phyloP scores from a whole-genome alignment of 1,284 basidiomycete species.

The Rhizoctonia solani region DNA sequence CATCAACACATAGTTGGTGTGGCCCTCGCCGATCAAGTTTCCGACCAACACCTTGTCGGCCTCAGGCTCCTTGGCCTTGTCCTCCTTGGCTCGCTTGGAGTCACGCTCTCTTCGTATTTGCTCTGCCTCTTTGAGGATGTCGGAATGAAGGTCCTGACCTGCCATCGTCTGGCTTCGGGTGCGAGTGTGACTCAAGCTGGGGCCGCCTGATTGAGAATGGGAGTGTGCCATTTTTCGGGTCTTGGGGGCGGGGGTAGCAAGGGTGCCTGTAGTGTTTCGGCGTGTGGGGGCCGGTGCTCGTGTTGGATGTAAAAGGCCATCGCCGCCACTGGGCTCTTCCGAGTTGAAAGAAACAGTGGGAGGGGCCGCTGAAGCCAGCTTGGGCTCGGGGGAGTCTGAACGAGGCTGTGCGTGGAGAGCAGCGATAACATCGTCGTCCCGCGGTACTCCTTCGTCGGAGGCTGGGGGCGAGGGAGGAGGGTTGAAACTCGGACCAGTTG shows the following conservation, averaged over 20 bases:
- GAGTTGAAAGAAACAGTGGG: slow-evolving; percentile 22
- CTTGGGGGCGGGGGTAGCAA: background rate
- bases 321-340: background rate
- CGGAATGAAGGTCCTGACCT: slow-evolving; percentile 50
- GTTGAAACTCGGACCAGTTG: slow-evolving; percentile 16
- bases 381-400: slow-evolving; percentile 5
- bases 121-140: slow-evolving; percentile 83
- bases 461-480: slow-evolving; percentile 25
- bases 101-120: slow-evolving; percentile 76
- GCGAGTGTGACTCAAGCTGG: slow-evolving; percentile 11
- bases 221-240: slow-evolving; percentile 31
- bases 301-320: slow-evolving; percentile 14
- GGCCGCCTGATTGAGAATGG: slow-evolving; percentile 30
- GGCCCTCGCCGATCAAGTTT: slow-evolving; percentile 94
- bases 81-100: slow-evolving; percentile 60
- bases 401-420: slow-evolving; percentile 6
- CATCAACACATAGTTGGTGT: slow-evolving; percentile 99
- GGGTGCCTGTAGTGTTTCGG: slow-evolving; percentile 20
- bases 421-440: background rate
- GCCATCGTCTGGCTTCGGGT: slow-evolving; percentile 26
- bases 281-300: background rate
- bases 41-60: slow-evolving; percentile 72
- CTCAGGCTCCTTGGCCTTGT: slow-evolving; percentile 39
- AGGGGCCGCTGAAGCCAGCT: too few species aligned
- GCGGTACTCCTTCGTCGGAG: slow-evolving; percentile 17